Base-by-base conservation (phyloP, 1,139 yeast species). In the Debaryomycetaceae sp. region DNA sequence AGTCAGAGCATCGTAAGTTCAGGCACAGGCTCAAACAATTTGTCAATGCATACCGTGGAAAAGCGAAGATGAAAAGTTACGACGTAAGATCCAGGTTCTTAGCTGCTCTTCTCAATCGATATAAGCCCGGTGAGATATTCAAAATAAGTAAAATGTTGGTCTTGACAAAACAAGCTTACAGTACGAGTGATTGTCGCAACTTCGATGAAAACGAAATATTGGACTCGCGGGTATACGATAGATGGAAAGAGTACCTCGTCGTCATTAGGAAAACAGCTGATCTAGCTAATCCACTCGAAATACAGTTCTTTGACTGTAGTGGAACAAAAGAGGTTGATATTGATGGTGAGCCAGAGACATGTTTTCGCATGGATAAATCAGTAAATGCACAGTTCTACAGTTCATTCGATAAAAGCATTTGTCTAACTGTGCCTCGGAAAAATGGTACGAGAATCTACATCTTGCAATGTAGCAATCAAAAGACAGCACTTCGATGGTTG, bases 211-310 rank as follows among this genome's bases (percentile, higher is more conserved):
- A 66, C 13, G 84, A 77, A 44, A 66, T 76, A 1, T 67, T 74
- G 36, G 81, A 78, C 44, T 69, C 87, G 0, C 63, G 83, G 41
- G 72, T 86, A 2, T 50, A 72, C n/a, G 89, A 85, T 47, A 66
- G 88, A 39, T 88, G 96, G 93, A 78, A 76, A 47, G 96, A 89
- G 58, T 85, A 80, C 56, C 65, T 79, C 33, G 83, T 85, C 1
- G 87, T 85, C 4, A 80, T 85, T 0, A 66, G 93, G 46, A 78
- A 79, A 37, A 78, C 86, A 0, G 80, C 78, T 24, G 65, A 72
- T 45, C 43, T 56, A 0, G 66, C 63, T 1, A 64, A 66, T 6
- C 87, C 90, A 0, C 58, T 87, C 1, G 61, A 70, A 2, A 52
- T 88, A 1, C 91, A 87, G 54, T 78, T 89, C 47, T 84, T 81